Percentiles rank a stretch among this genome's conserved stretches.
phyloP scores from a whole-genome alignment of 2,329 filamentous ascomycete genomes.

The Triangularia setosa region DNA sequence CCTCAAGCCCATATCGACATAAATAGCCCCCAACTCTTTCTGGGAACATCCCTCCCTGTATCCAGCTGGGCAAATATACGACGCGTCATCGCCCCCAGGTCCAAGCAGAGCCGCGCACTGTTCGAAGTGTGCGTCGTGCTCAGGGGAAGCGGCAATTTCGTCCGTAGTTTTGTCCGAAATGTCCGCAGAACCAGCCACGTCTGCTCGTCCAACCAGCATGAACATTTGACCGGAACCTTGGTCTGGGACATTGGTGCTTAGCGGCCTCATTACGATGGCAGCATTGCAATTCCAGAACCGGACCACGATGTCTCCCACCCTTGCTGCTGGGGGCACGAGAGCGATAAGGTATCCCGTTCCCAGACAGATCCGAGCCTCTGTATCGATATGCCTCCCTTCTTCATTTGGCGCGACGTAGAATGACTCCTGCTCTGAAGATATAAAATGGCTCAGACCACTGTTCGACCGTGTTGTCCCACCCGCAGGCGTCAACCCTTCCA shows the following conservation, averaged over 20 bases:
- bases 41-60: neutral
- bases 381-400: neutral
- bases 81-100: neutral
- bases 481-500: neutral
- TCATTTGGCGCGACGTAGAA: neutral
- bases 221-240: neutral
- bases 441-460: neutral
- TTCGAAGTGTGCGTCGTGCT: neutral
- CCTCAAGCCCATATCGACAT: constrained; percentile 2
- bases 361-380: constrained; percentile 13
- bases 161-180: neutral
- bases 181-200: constrained; percentile 9
- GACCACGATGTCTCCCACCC: constrained; percentile 16
- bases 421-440: neutral
- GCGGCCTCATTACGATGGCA: constrained; percentile 12
- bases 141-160: neutral
- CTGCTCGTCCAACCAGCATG: constrained; percentile 15
- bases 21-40: neutral
- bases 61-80: neutral
- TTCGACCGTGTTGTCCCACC: neutral
- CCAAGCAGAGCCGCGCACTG: neutral
- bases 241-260: neutral
- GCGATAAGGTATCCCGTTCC: constrained; percentile 13
- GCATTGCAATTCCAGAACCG: constrained; percentile 24
- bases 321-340: constrained; percentile 12